phyloP scores from a whole-genome alignment of 768 basidiomycete genomes.

The Pholiota conissans region DNA sequence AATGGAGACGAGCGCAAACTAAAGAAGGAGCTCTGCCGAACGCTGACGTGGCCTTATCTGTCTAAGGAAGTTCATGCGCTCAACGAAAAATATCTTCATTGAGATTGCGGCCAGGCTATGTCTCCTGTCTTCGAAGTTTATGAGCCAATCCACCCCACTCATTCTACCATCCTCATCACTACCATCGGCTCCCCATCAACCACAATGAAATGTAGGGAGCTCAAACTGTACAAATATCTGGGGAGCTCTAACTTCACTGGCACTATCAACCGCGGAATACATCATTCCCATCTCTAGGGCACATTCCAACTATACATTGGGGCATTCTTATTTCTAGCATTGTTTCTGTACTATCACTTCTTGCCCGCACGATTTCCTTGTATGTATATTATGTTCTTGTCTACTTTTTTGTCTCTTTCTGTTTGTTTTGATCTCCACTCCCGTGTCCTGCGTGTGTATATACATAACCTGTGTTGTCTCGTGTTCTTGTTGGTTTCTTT shows the following conservation, averaged over 20 bases:
- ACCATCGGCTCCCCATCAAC: not conserved
- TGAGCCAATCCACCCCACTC: not conserved
- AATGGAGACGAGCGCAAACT: conserved; percentile 49
- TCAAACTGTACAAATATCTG: not conserved
- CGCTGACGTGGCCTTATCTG: conserved; percentile 82
- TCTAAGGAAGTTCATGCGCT: conserved; percentile 82
- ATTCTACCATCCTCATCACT: not conserved
- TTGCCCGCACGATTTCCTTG: not conserved
- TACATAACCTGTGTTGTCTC: not conserved
- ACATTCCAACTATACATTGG: not conserved
- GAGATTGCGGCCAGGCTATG: conserved; percentile 2
- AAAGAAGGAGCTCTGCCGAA: conserved; percentile 60
- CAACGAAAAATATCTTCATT: conserved; percentile 79
- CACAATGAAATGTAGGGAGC: not conserved
- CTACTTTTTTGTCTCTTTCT: not conserved
- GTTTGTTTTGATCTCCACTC: conserved; percentile 1
- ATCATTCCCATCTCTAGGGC: not conserved
- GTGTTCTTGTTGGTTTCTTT: not conserved
- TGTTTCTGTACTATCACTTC: not conserved
- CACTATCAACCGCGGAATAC: not conserved
- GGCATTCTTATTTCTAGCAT: not conserved
- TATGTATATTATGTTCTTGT: not conserved
- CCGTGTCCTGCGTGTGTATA: conserved; percentile 2
- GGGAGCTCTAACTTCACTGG: not conserved
- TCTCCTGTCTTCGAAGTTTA: not conserved